These are phyloP conservation scores for Leishmania martiniquensis DNA, from an alignment of 208 protist species.

Conservation along the genomic window DNA sequence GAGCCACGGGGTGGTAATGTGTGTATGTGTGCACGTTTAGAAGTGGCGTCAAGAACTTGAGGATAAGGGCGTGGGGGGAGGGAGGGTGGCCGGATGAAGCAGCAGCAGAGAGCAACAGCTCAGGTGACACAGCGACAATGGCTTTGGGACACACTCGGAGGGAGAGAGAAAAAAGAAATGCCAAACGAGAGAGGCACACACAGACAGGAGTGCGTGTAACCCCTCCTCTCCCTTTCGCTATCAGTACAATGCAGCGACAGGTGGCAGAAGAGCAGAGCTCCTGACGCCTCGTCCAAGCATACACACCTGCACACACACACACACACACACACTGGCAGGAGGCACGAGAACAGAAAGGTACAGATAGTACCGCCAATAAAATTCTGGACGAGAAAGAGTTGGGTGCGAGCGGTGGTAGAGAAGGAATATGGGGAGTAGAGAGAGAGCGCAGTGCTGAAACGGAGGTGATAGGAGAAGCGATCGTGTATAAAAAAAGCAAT, in stretches of 20 bases:
- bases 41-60: not conserved
- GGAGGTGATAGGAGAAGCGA: not conserved
- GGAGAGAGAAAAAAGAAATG: not conserved
- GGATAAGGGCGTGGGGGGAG: not conserved
- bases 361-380: not conserved
- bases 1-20: not conserved
- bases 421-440: not conserved
- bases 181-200: not conserved
- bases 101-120: not conserved
- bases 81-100: not conserved
- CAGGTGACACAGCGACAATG: not conserved
- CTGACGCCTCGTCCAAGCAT: no score
- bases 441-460: not conserved
- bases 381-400: not conserved
- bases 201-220: no score
- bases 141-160: not conserved
- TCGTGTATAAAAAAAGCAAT: not conserved
- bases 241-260: no score
- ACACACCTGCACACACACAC: not conserved
- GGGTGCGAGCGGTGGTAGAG: not conserved
- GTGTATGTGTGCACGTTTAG: not conserved
- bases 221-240: no score
- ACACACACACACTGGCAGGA: not conserved
- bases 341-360: not conserved
- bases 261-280: no score